Conservation (phyloP, 1,284 basidiomycete species). For the Sutorius eximius region DNA sequence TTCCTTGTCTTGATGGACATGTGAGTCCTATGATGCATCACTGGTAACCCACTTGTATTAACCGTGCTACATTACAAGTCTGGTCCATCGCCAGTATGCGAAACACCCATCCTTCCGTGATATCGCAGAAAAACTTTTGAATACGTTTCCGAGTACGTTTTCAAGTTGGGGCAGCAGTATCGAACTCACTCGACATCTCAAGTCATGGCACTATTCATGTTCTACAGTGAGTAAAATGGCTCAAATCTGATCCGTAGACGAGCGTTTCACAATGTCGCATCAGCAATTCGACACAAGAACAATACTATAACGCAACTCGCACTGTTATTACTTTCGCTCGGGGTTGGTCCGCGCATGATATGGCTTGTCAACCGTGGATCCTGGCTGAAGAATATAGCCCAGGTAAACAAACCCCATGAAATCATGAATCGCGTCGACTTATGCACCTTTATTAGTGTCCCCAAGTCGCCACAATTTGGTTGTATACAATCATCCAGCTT, state of each 20-base stretch:
- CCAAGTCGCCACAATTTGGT: conserved; percentile 72
- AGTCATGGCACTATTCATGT: conserved; percentile 74
- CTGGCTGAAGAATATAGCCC: conserved; percentile 68
- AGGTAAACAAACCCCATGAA: conserved; percentile 45
- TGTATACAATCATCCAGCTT: conserved; percentile 68
- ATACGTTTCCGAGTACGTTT: conserved; percentile 67
- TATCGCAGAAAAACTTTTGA: conserved; percentile 54
- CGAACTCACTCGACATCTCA: conserved; percentile 6
- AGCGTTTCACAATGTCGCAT: conserved; percentile 3
- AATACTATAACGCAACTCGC: conserved; percentile 50
- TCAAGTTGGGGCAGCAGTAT: neutral
- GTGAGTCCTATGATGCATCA: conserved; percentile 43
- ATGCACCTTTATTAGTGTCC: conserved; percentile 51
- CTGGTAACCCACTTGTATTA: neutral
- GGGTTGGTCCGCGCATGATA: conserved; percentile 61
- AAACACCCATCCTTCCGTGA: conserved; percentile 48
- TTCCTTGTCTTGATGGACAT: conserved; percentile 76
- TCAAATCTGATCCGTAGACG: neutral
- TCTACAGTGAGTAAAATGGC: conserved; percentile 60
- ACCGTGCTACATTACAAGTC: conserved; percentile 39
- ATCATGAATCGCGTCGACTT: neutral
- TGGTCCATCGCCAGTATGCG: conserved; percentile 76
- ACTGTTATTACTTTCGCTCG: conserved; percentile 58
- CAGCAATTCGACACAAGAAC: conserved; percentile 66
- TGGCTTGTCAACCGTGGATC: conserved; percentile 67